Evolutionary conservation across 1,284 basidiomycete species (phyloP).

Genomic region (Austroboletus novae-zelandiae): DNA sequence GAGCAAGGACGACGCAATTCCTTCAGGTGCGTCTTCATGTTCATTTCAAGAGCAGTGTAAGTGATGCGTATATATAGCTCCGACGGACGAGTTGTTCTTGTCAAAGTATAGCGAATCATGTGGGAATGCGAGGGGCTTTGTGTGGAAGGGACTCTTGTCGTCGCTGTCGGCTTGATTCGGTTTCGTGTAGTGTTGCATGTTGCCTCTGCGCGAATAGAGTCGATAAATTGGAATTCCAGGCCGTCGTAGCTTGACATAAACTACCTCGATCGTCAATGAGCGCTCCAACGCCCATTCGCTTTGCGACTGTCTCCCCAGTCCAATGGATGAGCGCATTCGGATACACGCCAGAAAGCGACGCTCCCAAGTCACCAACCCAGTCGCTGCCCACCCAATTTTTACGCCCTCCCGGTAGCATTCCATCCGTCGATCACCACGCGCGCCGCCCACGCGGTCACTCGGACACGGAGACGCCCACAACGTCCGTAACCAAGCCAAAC

Average conservation of each 20-base stretch:
- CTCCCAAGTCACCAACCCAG: not conserved
- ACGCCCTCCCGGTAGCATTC: not conserved
- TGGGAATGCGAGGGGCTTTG: conserved; percentile 73
- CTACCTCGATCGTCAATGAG: not conserved
- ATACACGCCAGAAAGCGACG: conserved; percentile 7
- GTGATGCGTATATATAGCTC: conserved; percentile 29
- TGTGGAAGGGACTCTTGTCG: conserved; percentile 65
- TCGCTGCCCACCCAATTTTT: conserved; percentile 3
- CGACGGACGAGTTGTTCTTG: conserved; percentile 67
- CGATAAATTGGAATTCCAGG: no score
- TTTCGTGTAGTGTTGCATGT: no score
- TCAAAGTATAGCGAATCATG: conserved; percentile 69
- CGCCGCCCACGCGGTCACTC: no score
- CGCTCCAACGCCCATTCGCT: not conserved
- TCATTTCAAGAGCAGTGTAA: not conserved
- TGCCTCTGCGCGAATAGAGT: no score
- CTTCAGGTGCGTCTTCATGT: conserved; percentile 16
- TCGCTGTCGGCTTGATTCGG: conserved; percentile 33
- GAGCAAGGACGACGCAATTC: conserved; percentile 48
- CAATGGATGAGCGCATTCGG: conserved; percentile 10
- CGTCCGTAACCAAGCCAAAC: no score
- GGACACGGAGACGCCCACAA: no score
- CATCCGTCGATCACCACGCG: not conserved
- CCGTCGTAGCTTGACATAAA: no score
- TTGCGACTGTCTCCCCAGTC: not conserved